Evolutionary conservation across 768 basidiomycete species (phyloP), one percentile per base, ranked within the genome.

Genomic region (Lactifluus pinguis): DNA sequence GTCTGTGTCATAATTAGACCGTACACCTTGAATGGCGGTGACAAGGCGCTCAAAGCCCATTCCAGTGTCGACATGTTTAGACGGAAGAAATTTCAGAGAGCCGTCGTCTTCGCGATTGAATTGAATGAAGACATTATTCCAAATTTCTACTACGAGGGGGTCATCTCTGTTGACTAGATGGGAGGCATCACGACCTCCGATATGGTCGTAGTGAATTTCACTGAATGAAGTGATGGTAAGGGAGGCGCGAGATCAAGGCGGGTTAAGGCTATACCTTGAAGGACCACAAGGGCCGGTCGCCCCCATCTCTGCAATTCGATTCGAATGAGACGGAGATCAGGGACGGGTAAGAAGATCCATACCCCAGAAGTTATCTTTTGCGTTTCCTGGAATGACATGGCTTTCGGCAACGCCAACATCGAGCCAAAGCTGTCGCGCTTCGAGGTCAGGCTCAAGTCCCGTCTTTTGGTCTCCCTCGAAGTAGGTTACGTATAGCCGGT

Each of bases 321-420:
- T 48, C 32, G 9, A 11, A 34, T 41, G 17, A 45, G 51, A 48
- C 14, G 32, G 14, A 39, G n/a, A 44, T 6, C 36, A 57, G 69
- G 44, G 39, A 50, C 42, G 53, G 51, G 41, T 11, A n/a, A 57
- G 7, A 6, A 42, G 15, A 11, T 72, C 9, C 83, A 51, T 73
- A 93, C 94, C 95, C 97, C 97, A 99, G 72, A 99, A 98, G 75
- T 99, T 99, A 72, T 98, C 95, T 72, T 97, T 97, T 5, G 92
- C 89, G 69, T 89, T 92, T 58, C 94, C 94, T 7, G 97, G 89
- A 53, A 99, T 76, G 63, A 99, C 88, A 67, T 95, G 94, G 63
- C 88, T 86, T 64, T 95, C 93, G 0, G 85, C 70, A 25, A 98
- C 86, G 45, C 97, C 97, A 61, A 89, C 83, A n/a, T 85, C 81